phyloP scores from a whole-genome alignment of 1,284 basidiomycete genomes.

The Ustilago hordei region DNA sequence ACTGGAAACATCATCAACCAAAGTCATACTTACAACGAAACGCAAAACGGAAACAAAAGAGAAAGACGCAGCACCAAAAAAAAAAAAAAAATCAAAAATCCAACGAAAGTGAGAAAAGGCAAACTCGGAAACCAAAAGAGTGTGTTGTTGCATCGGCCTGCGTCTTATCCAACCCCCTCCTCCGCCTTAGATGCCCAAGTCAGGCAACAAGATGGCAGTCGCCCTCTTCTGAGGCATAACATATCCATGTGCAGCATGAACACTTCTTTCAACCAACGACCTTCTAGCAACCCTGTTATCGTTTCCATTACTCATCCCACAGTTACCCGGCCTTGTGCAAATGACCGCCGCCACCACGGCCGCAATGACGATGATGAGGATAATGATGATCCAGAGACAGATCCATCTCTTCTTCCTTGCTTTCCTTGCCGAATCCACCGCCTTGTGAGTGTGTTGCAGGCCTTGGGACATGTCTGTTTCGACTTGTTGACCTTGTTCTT shows the following conservation, averaged over 20 bases:
- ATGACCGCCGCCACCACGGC: constrained; percentile 57
- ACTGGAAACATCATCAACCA: background rate
- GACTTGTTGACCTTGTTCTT: constrained; percentile 60
- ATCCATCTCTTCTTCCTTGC: constrained; percentile 78
- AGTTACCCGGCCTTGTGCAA: constrained; percentile 40
- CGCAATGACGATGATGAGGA: constrained; percentile 59
- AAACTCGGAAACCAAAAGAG: constrained; percentile 13
- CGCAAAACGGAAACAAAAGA: background rate
- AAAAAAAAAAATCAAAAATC: background rate
- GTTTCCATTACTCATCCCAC: constrained; percentile 19
- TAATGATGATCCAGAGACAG: constrained; percentile 64
- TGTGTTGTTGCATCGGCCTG: background rate
- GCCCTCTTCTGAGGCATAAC: constrained; percentile 28
- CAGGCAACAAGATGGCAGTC: constrained; percentile 30
- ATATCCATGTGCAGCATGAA: constrained; percentile 16
- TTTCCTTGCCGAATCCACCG: constrained; percentile 79
- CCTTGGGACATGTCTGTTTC: constrained; percentile 65
- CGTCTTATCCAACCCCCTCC: background rate
- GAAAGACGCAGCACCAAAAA: background rate
- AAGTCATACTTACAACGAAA: constrained; percentile 3
- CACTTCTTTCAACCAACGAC: constrained; percentile 22
- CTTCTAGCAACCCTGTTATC: constrained; percentile 16
- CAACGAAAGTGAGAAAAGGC: background rate
- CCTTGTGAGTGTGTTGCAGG: constrained; percentile 75
- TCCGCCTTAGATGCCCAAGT: constrained; percentile 23